Evolutionary conservation across 1,139 yeast species (phyloP), one percentile per base, ranked within the genome.

Genomic region (Scheffersomyces insectosa): DNA sequence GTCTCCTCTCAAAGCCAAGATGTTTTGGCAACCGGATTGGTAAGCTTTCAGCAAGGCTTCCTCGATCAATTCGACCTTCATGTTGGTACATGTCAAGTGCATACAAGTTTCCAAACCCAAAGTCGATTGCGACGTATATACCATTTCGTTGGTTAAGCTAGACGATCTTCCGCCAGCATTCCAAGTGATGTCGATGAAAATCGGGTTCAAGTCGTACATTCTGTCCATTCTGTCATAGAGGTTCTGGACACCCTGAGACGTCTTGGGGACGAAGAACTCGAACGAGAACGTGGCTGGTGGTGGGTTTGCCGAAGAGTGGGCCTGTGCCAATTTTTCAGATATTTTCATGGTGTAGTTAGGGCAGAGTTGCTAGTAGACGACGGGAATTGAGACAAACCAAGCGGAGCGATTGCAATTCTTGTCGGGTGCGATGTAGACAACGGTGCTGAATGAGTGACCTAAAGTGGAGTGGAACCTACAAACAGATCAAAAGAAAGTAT

Each of bases 241-340:
- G 62, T 93, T 93, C 64, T 91, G 97, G 28, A 91, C 95, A 63
- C 99, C 99, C 65, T 93, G 97, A 20, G 95, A 77, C 1, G 99
- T 93, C 72, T 93, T 93, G 37, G 99, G 99, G n/a, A 93, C 97
- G 63, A 93, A 93, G 70, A 88, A 93, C 72, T 93, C 99, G 59
- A 91, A 93, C 39, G 98, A 91, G 65, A 88, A 93, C 4, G 97
- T 88, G 4, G 96, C 77, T 3, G 74, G 74, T 4, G 82, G 75
- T 10, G 77, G 70, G 40, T 60, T 50, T 57, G 77, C 50, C 55
- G 65, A 55, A 15, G 63, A 49, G 50, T 79, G 83, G 14, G 82
- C 79, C 54, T 68, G 77, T 36, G 59, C 51, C 48, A 79, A 66
- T 58, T 80, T 80, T 39, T 79, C 80, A 5, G 82, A 69, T 51